Evolutionary conservation across 208 protist genomes (phyloP).

Genomic region (Leishmania lainsoni): DNA sequence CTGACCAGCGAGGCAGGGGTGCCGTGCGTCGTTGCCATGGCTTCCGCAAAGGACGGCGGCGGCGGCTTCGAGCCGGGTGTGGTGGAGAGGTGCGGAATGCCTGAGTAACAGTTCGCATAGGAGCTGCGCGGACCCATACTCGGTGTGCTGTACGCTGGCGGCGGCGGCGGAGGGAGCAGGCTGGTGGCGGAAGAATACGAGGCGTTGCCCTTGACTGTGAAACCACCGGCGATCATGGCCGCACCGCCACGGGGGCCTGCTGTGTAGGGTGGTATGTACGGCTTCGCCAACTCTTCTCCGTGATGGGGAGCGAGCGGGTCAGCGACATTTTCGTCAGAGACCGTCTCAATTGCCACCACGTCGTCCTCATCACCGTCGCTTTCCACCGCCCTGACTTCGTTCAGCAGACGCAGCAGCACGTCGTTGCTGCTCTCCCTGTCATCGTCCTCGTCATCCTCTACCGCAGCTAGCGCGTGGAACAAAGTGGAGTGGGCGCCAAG

Average conservation of each 20-base stretch:
- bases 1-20: slow-evolving; percentile 27
- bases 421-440: slow-evolving; percentile 40
- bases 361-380: slow-evolving; percentile 23
- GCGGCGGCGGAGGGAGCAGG: slow-evolving; percentile 27
- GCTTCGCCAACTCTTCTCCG: slow-evolving; percentile 12
- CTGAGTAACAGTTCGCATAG: slow-evolving; percentile 44
- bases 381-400: slow-evolving; percentile 46
- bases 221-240: slow-evolving; percentile 28
- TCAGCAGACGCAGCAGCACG: slow-evolving; percentile 48
- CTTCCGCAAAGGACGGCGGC: slow-evolving; percentile 76
- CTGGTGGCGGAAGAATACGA: slow-evolving; percentile 28
- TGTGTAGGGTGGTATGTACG: slow-evolving; percentile 11
- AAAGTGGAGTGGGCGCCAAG: slow-evolving; percentile 17
- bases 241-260: neutral
- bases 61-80: slow-evolving; percentile 38
- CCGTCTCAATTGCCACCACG: slow-evolving; percentile 17
- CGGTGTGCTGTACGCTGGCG: slow-evolving; percentile 41
- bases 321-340: slow-evolving; percentile 32
- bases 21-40: slow-evolving; percentile 47
- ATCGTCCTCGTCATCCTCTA: slow-evolving; percentile 19
- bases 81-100: slow-evolving; percentile 31
- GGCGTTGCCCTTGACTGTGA: slow-evolving; percentile 54
- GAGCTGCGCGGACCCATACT: slow-evolving; percentile 30
- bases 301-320: slow-evolving; percentile 13
- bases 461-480: slow-evolving; percentile 17